Conservation (phyloP, 257 asterid genomes). For the Solanum dulcamara region DNA sequence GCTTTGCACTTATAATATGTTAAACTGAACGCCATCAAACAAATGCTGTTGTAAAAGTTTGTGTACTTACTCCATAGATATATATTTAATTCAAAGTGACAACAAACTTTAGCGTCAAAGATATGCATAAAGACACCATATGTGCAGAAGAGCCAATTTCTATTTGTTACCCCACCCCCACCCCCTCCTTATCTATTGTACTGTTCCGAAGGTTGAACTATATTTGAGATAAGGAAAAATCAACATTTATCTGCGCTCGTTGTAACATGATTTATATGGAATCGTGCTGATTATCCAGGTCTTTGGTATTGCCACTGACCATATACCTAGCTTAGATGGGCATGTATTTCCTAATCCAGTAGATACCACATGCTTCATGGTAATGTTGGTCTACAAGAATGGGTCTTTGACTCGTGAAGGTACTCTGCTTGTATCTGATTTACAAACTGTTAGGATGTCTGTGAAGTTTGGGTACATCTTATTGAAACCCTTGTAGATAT, state of each 20-base stretch:
- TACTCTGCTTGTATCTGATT: conserved; percentile 6
- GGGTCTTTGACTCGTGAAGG: conserved; percentile 98
- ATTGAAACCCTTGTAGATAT: conserved; percentile 35
- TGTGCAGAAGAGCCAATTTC: background rate
- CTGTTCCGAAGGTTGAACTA: background rate
- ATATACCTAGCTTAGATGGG: conserved; percentile 78
- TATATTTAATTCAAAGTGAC: background rate
- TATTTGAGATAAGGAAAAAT: background rate
- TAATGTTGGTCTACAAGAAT: conserved; percentile 81
- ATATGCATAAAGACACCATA: background rate
- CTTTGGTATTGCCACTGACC: conserved; percentile 67
- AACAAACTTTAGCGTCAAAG: background rate
- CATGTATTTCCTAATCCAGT: conserved; percentile 94
- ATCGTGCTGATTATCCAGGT: conserved; percentile 22
- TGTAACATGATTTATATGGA: background rate
- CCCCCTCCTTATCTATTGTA: background rate
- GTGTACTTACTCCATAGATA: background rate
- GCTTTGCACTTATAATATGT: background rate
- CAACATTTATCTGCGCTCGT: background rate
- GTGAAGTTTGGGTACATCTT: background rate
- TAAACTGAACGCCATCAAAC: background rate
- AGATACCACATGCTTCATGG: conserved; percentile 72
- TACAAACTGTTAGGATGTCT: background rate
- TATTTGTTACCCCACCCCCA: background rate
- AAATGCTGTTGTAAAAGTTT: background rate